phyloP scores from a whole-genome alignment of 345 rosid genomes.

The Leavenworthia alabamica region DNA sequence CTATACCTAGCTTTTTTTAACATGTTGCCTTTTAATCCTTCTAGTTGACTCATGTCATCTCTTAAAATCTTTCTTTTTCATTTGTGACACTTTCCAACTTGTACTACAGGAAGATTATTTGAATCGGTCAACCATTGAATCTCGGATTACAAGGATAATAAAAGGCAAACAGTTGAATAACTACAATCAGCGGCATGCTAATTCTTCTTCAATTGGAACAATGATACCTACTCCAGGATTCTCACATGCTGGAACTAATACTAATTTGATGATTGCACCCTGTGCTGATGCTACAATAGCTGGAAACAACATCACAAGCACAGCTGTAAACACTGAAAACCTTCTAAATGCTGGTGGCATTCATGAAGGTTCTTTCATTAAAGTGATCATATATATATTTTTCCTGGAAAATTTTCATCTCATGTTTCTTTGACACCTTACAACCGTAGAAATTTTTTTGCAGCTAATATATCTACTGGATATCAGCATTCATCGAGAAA shows the following conservation, averaged over 20 bases:
- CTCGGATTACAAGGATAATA: constrained; percentile 48
- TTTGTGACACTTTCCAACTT: constrained; percentile 17
- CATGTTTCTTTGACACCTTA: constrained; percentile 11
- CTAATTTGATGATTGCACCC: constrained; percentile 46
- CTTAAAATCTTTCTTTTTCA: background rate
- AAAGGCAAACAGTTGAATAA: constrained; percentile 32
- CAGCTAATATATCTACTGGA: constrained; percentile 65
- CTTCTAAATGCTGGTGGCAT: constrained; percentile 44
- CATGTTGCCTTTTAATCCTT: constrained; percentile 17
- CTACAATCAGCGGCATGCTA: constrained; percentile 48
- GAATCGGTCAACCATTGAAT: constrained; percentile 62
- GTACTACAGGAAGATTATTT: constrained; percentile 69
- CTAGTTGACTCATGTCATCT: background rate
- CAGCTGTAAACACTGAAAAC: constrained; percentile 45
- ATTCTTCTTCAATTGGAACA: constrained; percentile 55
- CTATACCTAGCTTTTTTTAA: too few species aligned
- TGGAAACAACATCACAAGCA: constrained; percentile 45
- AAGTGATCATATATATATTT: constrained; percentile 43
- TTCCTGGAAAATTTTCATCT: constrained; percentile 3
- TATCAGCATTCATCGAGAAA: constrained; percentile 59
- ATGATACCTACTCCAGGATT: constrained; percentile 98
- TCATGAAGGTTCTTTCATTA: constrained; percentile 44
- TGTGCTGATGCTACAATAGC: constrained; percentile 53
- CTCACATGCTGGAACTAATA: constrained; percentile 44
- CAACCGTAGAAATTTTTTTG: constrained; percentile 22